Conservation (phyloP, 768 basidiomycete species). For the Mycena latifolia region DNA sequence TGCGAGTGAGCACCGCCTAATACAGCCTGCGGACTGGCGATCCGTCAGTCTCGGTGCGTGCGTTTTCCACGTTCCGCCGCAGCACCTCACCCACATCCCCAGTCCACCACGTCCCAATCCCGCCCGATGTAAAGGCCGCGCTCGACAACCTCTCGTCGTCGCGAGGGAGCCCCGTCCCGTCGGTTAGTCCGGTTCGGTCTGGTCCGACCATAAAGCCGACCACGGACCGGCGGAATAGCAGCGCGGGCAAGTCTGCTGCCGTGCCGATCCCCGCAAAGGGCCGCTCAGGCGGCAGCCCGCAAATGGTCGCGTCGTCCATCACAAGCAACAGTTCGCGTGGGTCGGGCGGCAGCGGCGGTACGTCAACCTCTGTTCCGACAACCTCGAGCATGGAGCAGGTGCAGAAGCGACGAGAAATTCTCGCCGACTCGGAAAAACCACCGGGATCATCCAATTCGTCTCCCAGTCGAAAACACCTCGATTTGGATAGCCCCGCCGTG, state of each 20-base stretch:
- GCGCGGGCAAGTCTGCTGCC: slow-evolving; percentile 48
- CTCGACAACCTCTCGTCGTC: slow-evolving; percentile 68
- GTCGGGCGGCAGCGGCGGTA: slow-evolving; percentile 47
- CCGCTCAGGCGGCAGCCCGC: slow-evolving; percentile 68
- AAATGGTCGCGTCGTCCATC: slow-evolving; percentile 55
- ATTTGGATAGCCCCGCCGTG: slow-evolving; percentile 62
- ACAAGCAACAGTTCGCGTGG: slow-evolving; percentile 54
- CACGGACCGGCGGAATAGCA: slow-evolving; percentile 62
- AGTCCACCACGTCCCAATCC: slow-evolving; percentile 81
- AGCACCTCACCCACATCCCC: not conserved
- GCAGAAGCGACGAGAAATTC: slow-evolving; percentile 61
- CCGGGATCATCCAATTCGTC: slow-evolving; percentile 71
- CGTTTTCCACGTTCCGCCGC: slow-evolving; percentile 13
- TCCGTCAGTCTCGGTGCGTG: slow-evolving; percentile 67
- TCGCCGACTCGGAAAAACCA: slow-evolving; percentile 58
- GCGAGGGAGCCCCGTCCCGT: slow-evolving; percentile 49
- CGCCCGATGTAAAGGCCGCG: slow-evolving; percentile 75
- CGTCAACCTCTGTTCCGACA: slow-evolving; percentile 61
- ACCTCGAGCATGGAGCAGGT: slow-evolving; percentile 60
- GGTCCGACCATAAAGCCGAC: slow-evolving; percentile 51
- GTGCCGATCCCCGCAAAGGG: slow-evolving; percentile 54
- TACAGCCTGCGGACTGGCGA: slow-evolving; percentile 84
- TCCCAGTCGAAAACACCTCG: slow-evolving; percentile 69
- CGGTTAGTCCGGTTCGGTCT: slow-evolving; percentile 42
- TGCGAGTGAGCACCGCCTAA: slow-evolving; percentile 67